A percentile compares a stretch with the other conserved stretches of the same genome.
phyloP scores from a whole-genome alignment of 2,329 filamentous ascomycete genomes.

The Ceratocystis albifundus region DNA sequence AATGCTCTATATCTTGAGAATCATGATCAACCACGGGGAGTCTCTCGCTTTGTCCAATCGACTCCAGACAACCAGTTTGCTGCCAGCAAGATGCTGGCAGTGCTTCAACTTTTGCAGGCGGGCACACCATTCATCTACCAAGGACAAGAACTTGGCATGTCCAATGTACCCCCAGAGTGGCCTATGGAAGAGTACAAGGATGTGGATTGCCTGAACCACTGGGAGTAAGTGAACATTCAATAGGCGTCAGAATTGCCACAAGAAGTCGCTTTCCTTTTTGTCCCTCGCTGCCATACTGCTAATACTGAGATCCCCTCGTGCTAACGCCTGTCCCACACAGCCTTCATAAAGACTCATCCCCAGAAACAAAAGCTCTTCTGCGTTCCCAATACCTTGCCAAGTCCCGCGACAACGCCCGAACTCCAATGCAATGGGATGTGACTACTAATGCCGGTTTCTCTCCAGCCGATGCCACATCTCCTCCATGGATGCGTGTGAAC shows the following conservation, averaged over 20 bases:
- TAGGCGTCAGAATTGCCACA: not conserved
- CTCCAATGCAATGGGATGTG: slow-evolving; percentile 61
- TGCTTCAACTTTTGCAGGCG: slow-evolving; percentile 45
- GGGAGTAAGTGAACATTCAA: slow-evolving; percentile 31
- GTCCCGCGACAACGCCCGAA: slow-evolving; percentile 57
- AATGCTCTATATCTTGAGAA: slow-evolving; percentile 55
- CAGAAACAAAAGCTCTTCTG: slow-evolving; percentile 31
- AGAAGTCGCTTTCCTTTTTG: not conserved
- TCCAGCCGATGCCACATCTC: slow-evolving; percentile 29
- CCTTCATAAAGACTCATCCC: slow-evolving; percentile 32
- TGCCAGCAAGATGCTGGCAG: slow-evolving; percentile 49
- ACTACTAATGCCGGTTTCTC: slow-evolving; percentile 54
- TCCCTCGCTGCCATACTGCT: not conserved
- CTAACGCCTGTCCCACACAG: slow-evolving; percentile 25
- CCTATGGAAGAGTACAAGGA: slow-evolving; percentile 57
- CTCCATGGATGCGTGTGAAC: slow-evolving; percentile 61
- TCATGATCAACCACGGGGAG: slow-evolving; percentile 52
- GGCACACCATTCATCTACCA: slow-evolving; percentile 59
- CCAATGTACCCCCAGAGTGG: slow-evolving; percentile 51
- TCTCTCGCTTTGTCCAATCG: slow-evolving; percentile 44
- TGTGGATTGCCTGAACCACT: slow-evolving; percentile 46
- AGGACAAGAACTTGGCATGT: slow-evolving; percentile 57
- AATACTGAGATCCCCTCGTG: slow-evolving; percentile 5
- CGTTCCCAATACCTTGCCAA: slow-evolving; percentile 43
- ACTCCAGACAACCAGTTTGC: slow-evolving; percentile 38